These are phyloP conservation scores for Angophora floribunda DNA, from an alignment of 345 rosid genomes.

Conservation along the genomic window DNA sequence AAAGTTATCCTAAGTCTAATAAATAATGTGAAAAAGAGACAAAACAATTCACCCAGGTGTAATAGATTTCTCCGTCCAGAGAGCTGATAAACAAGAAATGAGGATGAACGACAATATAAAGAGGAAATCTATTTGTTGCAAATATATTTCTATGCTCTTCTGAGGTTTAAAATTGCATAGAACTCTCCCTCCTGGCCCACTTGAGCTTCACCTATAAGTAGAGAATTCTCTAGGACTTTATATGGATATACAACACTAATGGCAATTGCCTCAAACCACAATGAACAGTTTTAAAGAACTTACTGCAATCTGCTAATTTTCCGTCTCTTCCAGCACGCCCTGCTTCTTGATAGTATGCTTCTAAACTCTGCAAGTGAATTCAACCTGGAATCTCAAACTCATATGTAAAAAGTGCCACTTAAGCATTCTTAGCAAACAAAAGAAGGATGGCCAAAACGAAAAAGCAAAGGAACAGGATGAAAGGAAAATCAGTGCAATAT, in stretches of 20 bases:
- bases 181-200: neutral
- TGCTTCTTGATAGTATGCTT: slow-evolving; percentile 97
- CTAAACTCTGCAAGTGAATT: slow-evolving; percentile 56
- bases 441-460: neutral
- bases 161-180: neutral
- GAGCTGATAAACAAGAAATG: neutral
- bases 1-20: neutral
- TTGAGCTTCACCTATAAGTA: neutral
- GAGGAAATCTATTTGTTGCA: neutral
- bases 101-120: neutral
- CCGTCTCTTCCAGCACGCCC: slow-evolving; percentile 99
- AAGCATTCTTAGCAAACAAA: neutral
- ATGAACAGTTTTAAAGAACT: slow-evolving; percentile 8
- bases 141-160: neutral
- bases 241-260: neutral
- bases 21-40: neutral
- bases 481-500: neutral
- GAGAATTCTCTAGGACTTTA: neutral
- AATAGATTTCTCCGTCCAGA: neutral
- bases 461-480: neutral
- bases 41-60: neutral
- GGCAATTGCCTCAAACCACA: neutral
- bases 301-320: slow-evolving; percentile 72
- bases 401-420: neutral
- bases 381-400: neutral